phyloP scores from a whole-genome alignment of 352 stramenopile genomes.

The Globisporangium splendens region DNA sequence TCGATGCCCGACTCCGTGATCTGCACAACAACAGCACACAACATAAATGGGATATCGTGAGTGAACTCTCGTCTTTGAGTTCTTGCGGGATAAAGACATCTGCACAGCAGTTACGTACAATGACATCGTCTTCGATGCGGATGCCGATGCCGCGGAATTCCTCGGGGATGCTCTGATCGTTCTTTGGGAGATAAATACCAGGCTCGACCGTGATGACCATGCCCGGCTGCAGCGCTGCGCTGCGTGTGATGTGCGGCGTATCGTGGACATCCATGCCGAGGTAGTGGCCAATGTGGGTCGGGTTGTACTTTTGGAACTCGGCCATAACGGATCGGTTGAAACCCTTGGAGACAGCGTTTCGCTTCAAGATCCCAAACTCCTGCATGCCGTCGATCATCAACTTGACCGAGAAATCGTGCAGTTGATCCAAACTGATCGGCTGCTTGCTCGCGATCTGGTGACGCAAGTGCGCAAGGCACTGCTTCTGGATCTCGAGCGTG shows the following conservation, averaged over 20 bases:
- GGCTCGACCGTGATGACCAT: conserved; percentile 86
- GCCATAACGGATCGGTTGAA: conserved; percentile 31
- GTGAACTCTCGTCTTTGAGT: too few relatives aligned
- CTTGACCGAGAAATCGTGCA: conserved; percentile 71
- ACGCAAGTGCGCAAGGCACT: conserved; percentile 53
- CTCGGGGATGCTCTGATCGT: conserved; percentile 52
- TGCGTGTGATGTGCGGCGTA: conserved; percentile 66
- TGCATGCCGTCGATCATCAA: conserved; percentile 69
- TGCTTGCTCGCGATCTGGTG: conserved; percentile 41
- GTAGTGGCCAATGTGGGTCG: conserved; percentile 84
- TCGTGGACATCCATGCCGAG: conserved; percentile 84
- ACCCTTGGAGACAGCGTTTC: conserved; percentile 11
- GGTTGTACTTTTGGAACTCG: conserved; percentile 82
- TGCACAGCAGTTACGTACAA: conserved; percentile 36
- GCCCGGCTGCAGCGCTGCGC: conserved; percentile 47
- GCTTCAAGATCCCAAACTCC: conserved; percentile 56
- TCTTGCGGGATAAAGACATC: not conserved
- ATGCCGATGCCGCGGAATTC: conserved; percentile 84
- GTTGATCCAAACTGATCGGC: conserved; percentile 60
- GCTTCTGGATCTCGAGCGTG: conserved; percentile 74
- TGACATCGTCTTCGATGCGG: conserved; percentile 83
- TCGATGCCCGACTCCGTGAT: conserved; percentile 76
- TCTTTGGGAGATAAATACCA: conserved; percentile 80
- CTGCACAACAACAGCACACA: conserved; percentile 21
- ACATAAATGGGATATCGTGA: not conserved